Percentiles rank a stretch among this genome's conserved stretches.
These are phyloP conservation scores for Lecanoromycetidae sp. DNA, from an alignment of 2,329 filamentous ascomycete species.

Conservation along the genomic window DNA sequence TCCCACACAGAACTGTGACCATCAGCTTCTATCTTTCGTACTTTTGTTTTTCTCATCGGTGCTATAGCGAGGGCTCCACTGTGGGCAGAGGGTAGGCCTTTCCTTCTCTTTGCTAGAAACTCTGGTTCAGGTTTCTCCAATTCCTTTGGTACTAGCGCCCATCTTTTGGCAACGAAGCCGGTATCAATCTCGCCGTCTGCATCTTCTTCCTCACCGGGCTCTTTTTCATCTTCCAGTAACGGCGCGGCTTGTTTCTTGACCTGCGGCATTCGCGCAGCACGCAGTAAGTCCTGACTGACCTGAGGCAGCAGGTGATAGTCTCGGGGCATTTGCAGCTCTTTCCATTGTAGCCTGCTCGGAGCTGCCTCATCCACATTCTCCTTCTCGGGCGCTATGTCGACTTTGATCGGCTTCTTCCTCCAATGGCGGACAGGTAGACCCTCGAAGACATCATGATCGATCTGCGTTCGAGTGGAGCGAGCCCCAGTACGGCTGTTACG, in stretches of 20 bases:
- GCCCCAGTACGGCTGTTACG: slow-evolving; percentile 16
- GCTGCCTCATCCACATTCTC: slow-evolving; percentile 36
- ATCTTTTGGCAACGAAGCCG: slow-evolving; percentile 46
- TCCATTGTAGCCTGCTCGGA: slow-evolving; percentile 48
- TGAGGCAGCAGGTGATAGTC: slow-evolving; percentile 66
- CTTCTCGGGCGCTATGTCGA: slow-evolving; percentile 53
- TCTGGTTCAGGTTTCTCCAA: slow-evolving; percentile 47
- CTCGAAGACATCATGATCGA: slow-evolving; percentile 55
- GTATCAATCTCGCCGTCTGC: slow-evolving; percentile 34
- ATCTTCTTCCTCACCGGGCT: slow-evolving; percentile 29
- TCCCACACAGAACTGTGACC: slow-evolving; percentile 79
- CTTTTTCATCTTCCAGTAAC: slow-evolving; percentile 24
- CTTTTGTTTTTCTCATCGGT: slow-evolving; percentile 65
- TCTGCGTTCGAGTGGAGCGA: slow-evolving; percentile 26
- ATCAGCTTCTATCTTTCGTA: slow-evolving; percentile 62
- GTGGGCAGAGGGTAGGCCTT: slow-evolving; percentile 45
- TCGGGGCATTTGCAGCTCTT: slow-evolving; percentile 77
- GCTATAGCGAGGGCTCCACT: slow-evolving; percentile 34
- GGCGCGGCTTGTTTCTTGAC: slow-evolving; percentile 18
- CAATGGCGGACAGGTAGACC: slow-evolving; percentile 86
- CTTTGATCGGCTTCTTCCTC: slow-evolving; percentile 57
- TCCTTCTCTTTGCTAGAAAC: slow-evolving; percentile 50
- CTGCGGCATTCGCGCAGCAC: slow-evolving; percentile 61
- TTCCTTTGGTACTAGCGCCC: slow-evolving; percentile 44
- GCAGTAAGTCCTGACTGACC: slow-evolving; percentile 70